These are phyloP conservation scores for Dothistroma pini DNA, from an alignment of 2,329 filamentous ascomycete genomes.

Conservation along the genomic window DNA sequence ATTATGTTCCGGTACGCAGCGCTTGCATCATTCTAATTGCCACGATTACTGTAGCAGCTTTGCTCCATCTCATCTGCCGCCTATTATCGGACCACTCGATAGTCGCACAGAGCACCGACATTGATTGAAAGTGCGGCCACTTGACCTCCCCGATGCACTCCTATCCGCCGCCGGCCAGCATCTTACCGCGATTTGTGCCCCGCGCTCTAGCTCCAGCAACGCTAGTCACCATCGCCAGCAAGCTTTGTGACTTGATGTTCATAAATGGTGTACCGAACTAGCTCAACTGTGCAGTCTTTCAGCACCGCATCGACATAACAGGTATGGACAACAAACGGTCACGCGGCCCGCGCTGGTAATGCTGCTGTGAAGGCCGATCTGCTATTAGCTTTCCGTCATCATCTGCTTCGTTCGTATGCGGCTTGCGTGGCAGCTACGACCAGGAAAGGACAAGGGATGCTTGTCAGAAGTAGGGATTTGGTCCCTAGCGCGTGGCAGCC, in stretches of 20 bases:
- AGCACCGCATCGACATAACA: neutral
- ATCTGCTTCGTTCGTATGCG: neutral
- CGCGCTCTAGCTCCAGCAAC: slow-evolving; percentile 2
- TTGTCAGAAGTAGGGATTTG: neutral
- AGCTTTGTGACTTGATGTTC: neutral
- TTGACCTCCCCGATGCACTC: neutral
- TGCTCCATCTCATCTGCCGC: neutral
- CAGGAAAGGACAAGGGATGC: neutral
- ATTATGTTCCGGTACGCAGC: neutral
- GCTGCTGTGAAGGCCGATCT: neutral
- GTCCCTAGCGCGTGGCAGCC: slow-evolving; percentile 6
- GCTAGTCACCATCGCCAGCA: neutral
- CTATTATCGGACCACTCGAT: neutral
- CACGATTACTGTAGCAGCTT: neutral
- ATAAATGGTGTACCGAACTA: neutral
- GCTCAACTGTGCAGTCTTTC: neutral
- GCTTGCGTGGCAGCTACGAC: neutral
- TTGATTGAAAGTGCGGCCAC: slow-evolving; percentile 4
- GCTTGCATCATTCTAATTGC: neutral
- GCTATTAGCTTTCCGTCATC: no score
- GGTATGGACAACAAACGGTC: neutral
- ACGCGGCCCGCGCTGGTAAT: neutral
- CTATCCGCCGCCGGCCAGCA: neutral
- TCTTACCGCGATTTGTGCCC: neutral
- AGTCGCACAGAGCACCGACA: neutral